Evolutionary conservation across 1,284 basidiomycete species (phyloP).

Genomic region (Flammula alnicola): DNA sequence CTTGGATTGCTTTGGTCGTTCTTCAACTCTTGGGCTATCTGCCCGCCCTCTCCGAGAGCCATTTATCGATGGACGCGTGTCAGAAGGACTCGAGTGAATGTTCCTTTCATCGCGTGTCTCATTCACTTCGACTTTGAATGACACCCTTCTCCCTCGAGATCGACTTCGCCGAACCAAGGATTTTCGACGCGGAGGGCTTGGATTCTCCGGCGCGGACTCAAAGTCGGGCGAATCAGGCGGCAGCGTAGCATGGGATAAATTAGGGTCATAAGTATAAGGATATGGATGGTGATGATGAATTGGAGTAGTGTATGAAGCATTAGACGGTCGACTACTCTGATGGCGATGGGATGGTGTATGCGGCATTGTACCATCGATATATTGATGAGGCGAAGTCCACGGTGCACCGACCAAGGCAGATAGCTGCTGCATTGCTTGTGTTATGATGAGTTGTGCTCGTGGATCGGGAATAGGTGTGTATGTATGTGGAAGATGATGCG

Average conservation of each 20-base stretch:
- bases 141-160: constrained; percentile 43
- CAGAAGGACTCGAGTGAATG: constrained; percentile 13
- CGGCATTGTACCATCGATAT: constrained; percentile 26
- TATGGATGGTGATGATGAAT: constrained; percentile 42
- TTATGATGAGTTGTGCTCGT: constrained; percentile 40
- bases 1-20: constrained; percentile 4
- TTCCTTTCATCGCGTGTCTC: constrained; percentile 12
- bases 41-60: not conserved
- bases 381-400: constrained; percentile 31
- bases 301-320: constrained; percentile 37
- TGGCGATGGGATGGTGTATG: constrained; percentile 34
- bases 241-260: constrained; percentile 46
- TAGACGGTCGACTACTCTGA: constrained; percentile 10
- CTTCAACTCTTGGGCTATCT: not conserved
- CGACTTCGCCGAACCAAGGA: constrained; percentile 40
- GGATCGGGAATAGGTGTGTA: constrained; percentile 37
- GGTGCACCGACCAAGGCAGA: constrained; percentile 33
- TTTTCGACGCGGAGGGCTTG: constrained; percentile 28
- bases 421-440: constrained; percentile 44
- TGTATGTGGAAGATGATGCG: constrained; percentile 23
- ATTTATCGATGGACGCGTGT: constrained; percentile 5
- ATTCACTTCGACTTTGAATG: constrained; percentile 35
- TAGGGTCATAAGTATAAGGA: constrained; percentile 44
- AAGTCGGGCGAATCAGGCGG: constrained; percentile 53
- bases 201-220: constrained; percentile 35